Percentiles rank a stretch among this genome's conserved stretches.
phyloP scores from a whole-genome alignment of 2,329 filamentous ascomycete genomes.

The Pseudofabraea citricarpa region DNA sequence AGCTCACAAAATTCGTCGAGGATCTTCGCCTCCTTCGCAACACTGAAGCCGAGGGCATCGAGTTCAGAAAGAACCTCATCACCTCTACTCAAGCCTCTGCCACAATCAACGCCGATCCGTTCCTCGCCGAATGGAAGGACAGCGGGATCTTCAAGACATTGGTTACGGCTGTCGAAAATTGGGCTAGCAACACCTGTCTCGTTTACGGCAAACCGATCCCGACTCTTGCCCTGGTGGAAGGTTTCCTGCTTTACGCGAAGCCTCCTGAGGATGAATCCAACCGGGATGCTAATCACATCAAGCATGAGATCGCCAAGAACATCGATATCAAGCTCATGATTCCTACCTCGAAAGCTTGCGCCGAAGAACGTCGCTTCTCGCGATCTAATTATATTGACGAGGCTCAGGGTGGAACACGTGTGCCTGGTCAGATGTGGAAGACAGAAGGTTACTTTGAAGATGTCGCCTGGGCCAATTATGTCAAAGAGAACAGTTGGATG shows the following conservation, averaged over 20 bases:
- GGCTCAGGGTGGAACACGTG: slow-evolving; percentile 10
- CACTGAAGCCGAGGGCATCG: neutral
- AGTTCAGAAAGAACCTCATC: neutral
- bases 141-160: neutral
- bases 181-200: neutral
- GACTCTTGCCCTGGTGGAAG: slow-evolving; percentile 15
- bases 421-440: slow-evolving; percentile 26
- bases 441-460: slow-evolving; percentile 24
- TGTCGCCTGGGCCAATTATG: slow-evolving; percentile 18
- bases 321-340: slow-evolving; percentile 20
- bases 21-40: neutral
- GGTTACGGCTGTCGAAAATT: neutral
- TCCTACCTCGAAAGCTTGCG: slow-evolving; percentile 6
- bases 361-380: slow-evolving; percentile 11
- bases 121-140: neutral
- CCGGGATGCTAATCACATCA: neutral
- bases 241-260: slow-evolving; percentile 11
- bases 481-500: slow-evolving; percentile 13
- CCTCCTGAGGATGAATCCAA: neutral
- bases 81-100: neutral
- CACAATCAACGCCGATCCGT: neutral
- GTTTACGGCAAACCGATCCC: neutral
- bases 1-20: neutral
- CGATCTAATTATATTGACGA: slow-evolving; percentile 12
- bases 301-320: slow-evolving; percentile 2